Evolutionary conservation across 306 rosid genomes (phyloP).

Genomic region (Myrica gale): DNA sequence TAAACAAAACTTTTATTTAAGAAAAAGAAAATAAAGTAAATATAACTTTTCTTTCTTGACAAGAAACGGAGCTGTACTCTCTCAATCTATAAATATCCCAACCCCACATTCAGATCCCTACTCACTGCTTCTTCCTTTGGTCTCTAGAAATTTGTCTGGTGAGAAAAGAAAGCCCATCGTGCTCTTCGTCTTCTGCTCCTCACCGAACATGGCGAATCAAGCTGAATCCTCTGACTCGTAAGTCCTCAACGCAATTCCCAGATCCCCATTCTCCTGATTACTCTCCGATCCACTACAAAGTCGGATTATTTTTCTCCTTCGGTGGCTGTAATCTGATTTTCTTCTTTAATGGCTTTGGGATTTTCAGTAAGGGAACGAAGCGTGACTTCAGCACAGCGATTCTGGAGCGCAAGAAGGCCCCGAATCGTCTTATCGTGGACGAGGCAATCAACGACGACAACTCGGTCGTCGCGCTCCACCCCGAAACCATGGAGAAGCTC

Average conservation of each 20-base stretch:
- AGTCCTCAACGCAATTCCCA: constrained; percentile 18
- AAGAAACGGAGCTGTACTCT: constrained; percentile 39
- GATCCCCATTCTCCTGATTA: constrained; percentile 27
- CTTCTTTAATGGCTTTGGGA: not conserved
- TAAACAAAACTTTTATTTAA: constrained; percentile 20
- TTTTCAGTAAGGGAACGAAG: constrained; percentile 74
- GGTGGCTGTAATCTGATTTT: not conserved
- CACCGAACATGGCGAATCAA: constrained; percentile 54
- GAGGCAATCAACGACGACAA: constrained; percentile 93
- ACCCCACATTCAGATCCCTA: constrained; percentile 29
- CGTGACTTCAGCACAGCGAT: constrained; percentile 88
- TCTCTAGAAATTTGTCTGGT: too few species aligned
- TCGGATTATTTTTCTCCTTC: not conserved
- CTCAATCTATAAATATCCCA: constrained; percentile 40
- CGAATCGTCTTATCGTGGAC: constrained; percentile 83
- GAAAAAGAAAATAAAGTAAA: constrained; percentile 11
- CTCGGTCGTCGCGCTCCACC: constrained; percentile 89
- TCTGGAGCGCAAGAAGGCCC: constrained; percentile 88
- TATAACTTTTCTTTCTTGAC: constrained; percentile 38
- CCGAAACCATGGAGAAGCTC: constrained; percentile 88
- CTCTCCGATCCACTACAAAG: not conserved
- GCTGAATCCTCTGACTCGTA: constrained; percentile 87
- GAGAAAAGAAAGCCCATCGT: not conserved
- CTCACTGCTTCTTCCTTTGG: not conserved
- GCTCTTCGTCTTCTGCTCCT: constrained; percentile 5